Evolutionary conservation across 192 early-diverging fungal genomes (phyloP).

Genomic region (Coemansia sp.): DNA sequence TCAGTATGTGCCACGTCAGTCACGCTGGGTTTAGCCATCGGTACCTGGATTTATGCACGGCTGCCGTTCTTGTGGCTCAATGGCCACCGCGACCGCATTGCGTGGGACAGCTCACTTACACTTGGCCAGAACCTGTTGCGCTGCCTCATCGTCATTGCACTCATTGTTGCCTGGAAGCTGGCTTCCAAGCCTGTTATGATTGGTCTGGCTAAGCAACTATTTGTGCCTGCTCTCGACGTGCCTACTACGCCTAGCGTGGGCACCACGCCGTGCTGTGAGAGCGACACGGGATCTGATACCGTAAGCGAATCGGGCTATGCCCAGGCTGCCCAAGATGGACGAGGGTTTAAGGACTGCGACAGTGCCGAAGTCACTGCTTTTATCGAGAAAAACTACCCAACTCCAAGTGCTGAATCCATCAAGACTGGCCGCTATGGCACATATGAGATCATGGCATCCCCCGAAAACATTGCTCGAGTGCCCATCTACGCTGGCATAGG

Average conservation of each 20-base stretch:
- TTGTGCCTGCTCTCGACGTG: not conserved
- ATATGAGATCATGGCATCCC: slow-evolving; percentile 37
- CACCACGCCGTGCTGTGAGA: slow-evolving; percentile 4
- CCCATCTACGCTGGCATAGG: slow-evolving; percentile 54
- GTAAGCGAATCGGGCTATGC: not conserved
- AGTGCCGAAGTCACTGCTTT: not conserved
- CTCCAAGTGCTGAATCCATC: slow-evolving; percentile 21
- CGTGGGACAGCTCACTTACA: slow-evolving; percentile 48
- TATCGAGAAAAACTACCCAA: slow-evolving; percentile 12
- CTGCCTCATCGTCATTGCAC: slow-evolving; percentile 26
- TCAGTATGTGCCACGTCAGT: slow-evolving; percentile 50
- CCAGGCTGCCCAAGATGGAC: not conserved
- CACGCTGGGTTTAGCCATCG: slow-evolving; percentile 38
- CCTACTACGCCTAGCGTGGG: not conserved
- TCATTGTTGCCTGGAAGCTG: slow-evolving; percentile 53
- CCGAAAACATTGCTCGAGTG: slow-evolving; percentile 55
- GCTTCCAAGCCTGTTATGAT: slow-evolving; percentile 36
- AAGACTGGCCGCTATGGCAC: slow-evolving; percentile 41
- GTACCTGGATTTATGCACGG: slow-evolving; percentile 47
- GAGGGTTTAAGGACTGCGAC: not conserved
- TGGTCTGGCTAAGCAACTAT: slow-evolving; percentile 13
- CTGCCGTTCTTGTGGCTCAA: slow-evolving; percentile 42
- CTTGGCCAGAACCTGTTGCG: slow-evolving; percentile 36
- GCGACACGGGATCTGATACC: slow-evolving; percentile 8
- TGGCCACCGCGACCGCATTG: slow-evolving; percentile 34